Evolutionary conservation across 202 grass and related monocot species (phyloP).

Genomic region (Digitaria exilis): DNA sequence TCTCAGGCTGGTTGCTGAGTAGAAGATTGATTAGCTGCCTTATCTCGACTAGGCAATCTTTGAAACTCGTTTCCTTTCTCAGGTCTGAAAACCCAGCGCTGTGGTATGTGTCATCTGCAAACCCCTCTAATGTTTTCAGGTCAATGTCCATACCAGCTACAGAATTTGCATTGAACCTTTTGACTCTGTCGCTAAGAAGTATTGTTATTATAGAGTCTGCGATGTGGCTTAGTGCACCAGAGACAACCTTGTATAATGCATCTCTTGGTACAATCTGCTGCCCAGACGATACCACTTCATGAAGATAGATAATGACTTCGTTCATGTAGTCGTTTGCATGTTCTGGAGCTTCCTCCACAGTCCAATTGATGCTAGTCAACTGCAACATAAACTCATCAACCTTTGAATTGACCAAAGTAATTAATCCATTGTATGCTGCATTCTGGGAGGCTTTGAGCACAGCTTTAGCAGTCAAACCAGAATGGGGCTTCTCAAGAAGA

Average conservation of each 20-base stretch:
- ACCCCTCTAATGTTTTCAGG: constrained; percentile 62
- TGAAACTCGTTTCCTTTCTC: constrained; percentile 66
- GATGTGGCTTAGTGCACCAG: constrained; percentile 65
- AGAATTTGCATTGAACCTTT: constrained; percentile 74
- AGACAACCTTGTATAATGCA: constrained; percentile 58
- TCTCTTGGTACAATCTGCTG: constrained; percentile 71
- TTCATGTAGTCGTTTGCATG: constrained; percentile 91
- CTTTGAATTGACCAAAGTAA: constrained; percentile 68
- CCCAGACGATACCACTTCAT: constrained; percentile 54
- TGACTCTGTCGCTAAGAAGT: constrained; percentile 77
- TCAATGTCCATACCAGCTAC: constrained; percentile 72
- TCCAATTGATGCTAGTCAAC: constrained; percentile 73
- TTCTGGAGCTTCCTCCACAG: constrained; percentile 67
- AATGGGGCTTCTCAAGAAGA: constrained; percentile 70
- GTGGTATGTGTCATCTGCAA: constrained; percentile 62
- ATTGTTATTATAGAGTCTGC: constrained; percentile 62
- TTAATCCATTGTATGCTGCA: constrained; percentile 65
- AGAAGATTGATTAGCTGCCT: constrained; percentile 84
- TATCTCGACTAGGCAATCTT: constrained; percentile 67
- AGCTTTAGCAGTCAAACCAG: constrained; percentile 68
- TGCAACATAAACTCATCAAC: constrained; percentile 71
- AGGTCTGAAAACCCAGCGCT: constrained; percentile 58
- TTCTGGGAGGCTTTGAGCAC: constrained; percentile 76
- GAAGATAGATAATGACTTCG: constrained; percentile 70
- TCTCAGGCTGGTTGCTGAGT: constrained; percentile 82